Base-by-base conservation (phyloP, 495 filamentous ascomycete genomes). In the Penicillium subrubescens region DNA sequence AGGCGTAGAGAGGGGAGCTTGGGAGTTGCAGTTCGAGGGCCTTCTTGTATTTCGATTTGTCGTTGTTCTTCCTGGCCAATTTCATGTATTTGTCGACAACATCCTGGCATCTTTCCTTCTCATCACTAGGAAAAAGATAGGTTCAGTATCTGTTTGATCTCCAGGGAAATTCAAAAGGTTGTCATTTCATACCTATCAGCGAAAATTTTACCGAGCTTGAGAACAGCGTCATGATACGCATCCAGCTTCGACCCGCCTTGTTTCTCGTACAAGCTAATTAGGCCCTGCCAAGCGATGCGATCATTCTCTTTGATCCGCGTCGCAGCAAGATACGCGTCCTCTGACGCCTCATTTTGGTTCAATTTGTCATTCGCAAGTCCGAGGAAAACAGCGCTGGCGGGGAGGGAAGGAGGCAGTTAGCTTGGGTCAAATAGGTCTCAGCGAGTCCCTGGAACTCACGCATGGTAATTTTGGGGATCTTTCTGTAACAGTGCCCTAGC, bases 191-290 rank as follows among this genome's bases (percentile, higher is more conserved):
- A 89, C 77, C 78, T 73, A 51, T 90, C 84, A 19, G 84, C 84
- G 64, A 88, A 94, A 54, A 97, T 86, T 34, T 87, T 82, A n/a
- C 90, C 91, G 48, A 97, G 82, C 25, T 83, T 84, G 44, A 94
- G 71, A 4, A 86, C 88, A 10, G 89, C 91, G 34, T 87, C 76
- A 59, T 89, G 88, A 71, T 97, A 96, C 57, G 87, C 80, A 56
- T 88, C 87, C 14, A 97, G 78, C 61, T 89, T 92, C 31, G 81
- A 81, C 27, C 78, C 72, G 5, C 85, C 87, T 70, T 93, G 90
- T 62, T 84, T 89, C 70, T 96, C 91, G 70, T 94, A 97, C 12
- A 97, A 70, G 65, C 86, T 89, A 70, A 95, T 84, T n/a, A 98
- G 79, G 7, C 95, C 95, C 77, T 95, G 90, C 94, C 93, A 98